Percentiles rank a stretch among this genome's conserved stretches.
phyloP scores from a whole-genome alignment of 2,329 filamentous ascomycete genomes.

The Berkeleyomyces basicola region DNA sequence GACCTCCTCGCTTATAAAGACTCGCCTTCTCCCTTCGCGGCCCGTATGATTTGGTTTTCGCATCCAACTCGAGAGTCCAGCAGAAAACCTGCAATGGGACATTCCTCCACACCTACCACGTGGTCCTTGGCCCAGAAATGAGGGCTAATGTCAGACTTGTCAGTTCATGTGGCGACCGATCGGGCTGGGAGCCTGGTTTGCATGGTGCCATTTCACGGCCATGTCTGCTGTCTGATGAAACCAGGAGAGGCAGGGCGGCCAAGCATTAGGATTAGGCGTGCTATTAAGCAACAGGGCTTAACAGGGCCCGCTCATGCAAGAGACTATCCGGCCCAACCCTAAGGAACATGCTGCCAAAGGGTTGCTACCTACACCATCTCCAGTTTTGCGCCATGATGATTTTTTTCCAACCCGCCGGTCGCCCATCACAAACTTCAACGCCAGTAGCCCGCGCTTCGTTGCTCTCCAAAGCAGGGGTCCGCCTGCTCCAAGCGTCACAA shows the following conservation, averaged over 20 bases:
- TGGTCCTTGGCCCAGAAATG: conserved; percentile 1
- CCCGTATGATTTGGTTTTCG: not conserved
- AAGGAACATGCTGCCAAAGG: not conserved
- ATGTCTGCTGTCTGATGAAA: conserved; percentile 6
- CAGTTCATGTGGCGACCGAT: not conserved
- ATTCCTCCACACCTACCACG: not conserved
- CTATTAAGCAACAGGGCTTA: too few relatives aligned
- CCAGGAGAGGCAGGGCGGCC: not conserved
- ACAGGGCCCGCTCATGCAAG: too few relatives aligned
- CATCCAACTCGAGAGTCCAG: not conserved
- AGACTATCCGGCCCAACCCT: not conserved
- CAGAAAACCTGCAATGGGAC: not conserved
- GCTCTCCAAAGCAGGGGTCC: not conserved
- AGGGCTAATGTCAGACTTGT: not conserved
- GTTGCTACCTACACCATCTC: not conserved
- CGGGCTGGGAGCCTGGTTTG: not conserved
- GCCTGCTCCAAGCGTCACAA: not conserved
- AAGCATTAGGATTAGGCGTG: too few relatives aligned
- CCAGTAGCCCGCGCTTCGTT: not conserved
- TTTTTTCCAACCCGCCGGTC: not conserved
- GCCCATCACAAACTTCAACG: not conserved
- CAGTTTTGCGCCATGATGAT: not conserved
- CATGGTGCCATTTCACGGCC: conserved; percentile 5
- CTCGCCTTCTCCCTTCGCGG: not conserved
- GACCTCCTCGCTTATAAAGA: not conserved